Conservation (phyloP, 1,139 yeast genomes). For the Scheffersomyces cryptocercus region DNA sequence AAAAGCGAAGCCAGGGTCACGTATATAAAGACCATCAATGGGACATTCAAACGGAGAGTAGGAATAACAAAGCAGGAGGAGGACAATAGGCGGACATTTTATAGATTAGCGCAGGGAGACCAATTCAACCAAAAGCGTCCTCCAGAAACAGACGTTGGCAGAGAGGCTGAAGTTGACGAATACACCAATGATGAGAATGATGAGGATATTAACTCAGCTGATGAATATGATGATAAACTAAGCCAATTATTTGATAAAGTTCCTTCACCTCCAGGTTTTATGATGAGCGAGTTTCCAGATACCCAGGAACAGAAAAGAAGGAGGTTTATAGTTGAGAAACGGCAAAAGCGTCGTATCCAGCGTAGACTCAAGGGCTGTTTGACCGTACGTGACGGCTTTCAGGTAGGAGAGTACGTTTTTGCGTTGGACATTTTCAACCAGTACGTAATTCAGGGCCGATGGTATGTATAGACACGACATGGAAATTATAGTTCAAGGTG, state of each 20-base stretch:
- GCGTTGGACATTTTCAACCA: constrained; percentile 16
- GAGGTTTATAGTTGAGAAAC: constrained; percentile 10
- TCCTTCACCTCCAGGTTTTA: constrained; percentile 68
- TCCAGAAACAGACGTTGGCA: constrained; percentile 18
- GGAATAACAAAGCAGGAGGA: constrained; percentile 34
- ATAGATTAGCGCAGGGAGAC: constrained; percentile 18
- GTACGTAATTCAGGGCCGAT: constrained; percentile 12
- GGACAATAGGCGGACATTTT: constrained; percentile 29
- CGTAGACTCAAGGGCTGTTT: constrained; percentile 13
- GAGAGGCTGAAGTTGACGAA: constrained; percentile 4
- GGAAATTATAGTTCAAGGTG: no score
- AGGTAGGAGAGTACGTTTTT: constrained; percentile 19
- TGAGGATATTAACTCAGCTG: background rate
- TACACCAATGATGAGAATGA: constrained; percentile 18
- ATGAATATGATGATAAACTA: constrained; percentile 10
- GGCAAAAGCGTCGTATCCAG: constrained; percentile 13
- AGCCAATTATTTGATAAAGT: constrained; percentile 43
- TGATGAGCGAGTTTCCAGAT: constrained; percentile 60
- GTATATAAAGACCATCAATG: constrained; percentile 5
- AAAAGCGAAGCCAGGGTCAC: constrained; percentile 1
- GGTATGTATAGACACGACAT: constrained; percentile 2
- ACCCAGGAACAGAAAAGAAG: constrained; percentile 46
- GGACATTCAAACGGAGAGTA: constrained; percentile 18
- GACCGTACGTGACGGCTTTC: constrained; percentile 11
- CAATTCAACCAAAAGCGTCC: constrained; percentile 7